A percentile compares a stretch with the other conserved stretches of the same genome.
These are phyloP conservation scores for Candida patagonica DNA, from an alignment of 805 yeast species.

Conservation along the genomic window DNA sequence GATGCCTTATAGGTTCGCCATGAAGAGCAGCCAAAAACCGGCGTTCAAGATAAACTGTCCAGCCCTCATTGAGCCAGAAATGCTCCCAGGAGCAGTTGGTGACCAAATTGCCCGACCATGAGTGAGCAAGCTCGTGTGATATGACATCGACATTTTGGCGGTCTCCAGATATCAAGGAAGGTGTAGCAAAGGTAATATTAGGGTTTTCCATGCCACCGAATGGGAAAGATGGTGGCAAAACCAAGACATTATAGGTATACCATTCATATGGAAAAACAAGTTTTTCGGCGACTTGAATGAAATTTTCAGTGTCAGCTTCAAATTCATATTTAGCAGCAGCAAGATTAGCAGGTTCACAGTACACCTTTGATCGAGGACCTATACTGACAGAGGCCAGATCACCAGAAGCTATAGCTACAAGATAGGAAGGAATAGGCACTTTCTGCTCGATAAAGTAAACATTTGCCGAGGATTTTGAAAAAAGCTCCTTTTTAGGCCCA, in stretches of 20 bases:
- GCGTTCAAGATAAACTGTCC: constrained; percentile 90
- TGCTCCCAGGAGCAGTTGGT: constrained; percentile 90
- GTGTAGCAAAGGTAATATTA: constrained; percentile 82
- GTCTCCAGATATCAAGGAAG: constrained; percentile 78
- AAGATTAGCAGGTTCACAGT: constrained; percentile 63
- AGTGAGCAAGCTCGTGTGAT: constrained; percentile 89
- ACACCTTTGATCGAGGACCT: constrained; percentile 83
- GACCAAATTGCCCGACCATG: constrained; percentile 88
- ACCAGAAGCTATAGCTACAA: constrained; percentile 80
- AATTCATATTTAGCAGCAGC: constrained; percentile 71
- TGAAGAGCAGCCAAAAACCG: constrained; percentile 70
- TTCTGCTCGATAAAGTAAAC: constrained; percentile 55
- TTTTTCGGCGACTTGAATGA: constrained; percentile 68
- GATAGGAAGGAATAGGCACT: constrained; percentile 77
- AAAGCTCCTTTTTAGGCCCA: constrained; percentile 3
- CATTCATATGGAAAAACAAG: constrained; percentile 76
- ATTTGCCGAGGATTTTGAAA: constrained; percentile 1
- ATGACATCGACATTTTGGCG: constrained; percentile 79
- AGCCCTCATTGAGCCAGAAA: constrained; percentile 92
- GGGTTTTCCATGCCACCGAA: constrained; percentile 97
- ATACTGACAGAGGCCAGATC: constrained; percentile 55
- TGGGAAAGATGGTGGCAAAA: constrained; percentile 70
- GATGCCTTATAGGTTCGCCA: constrained; percentile 71
- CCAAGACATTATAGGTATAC: constrained; percentile 71
- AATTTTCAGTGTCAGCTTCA: constrained; percentile 63